Conservation (phyloP, 2,329 filamentous ascomycete species). For the Epichloe brachyelytri region DNA sequence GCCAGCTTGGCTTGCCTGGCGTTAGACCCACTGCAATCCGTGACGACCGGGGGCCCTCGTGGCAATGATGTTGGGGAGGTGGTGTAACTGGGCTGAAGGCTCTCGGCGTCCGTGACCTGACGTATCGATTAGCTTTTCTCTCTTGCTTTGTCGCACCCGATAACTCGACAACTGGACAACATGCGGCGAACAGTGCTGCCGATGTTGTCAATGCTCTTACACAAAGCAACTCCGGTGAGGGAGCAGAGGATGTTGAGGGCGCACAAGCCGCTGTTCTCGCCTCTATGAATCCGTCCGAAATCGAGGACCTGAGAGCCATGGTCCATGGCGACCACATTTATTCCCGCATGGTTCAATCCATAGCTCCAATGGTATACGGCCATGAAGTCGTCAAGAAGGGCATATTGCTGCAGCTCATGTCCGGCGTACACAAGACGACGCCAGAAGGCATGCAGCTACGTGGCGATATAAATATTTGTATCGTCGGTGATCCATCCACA, state of each 20-base stretch:
- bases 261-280: constrained; percentile 79
- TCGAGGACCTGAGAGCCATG: constrained; percentile 83
- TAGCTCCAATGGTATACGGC: constrained; percentile 94
- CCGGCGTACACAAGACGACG: constrained; percentile 86
- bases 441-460: constrained; percentile 89
- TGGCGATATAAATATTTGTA: constrained; percentile 97
- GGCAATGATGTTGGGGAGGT: constrained; percentile 70
- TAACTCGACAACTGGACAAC: constrained; percentile 64
- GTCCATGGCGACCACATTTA: constrained; percentile 96
- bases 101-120: constrained; percentile 86
- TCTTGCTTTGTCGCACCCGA: constrained; percentile 94
- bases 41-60: constrained; percentile 60
- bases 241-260: constrained; percentile 61
- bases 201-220: constrained; percentile 81
- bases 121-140: constrained; percentile 91
- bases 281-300: constrained; percentile 74
- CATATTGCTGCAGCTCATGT: constrained; percentile 82
- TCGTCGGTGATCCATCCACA: constrained; percentile 92
- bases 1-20: constrained; percentile 83
- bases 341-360: constrained; percentile 77
- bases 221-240: constrained; percentile 45
- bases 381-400: constrained; percentile 98
- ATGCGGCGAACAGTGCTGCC: constrained; percentile 47
- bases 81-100: constrained; percentile 84
- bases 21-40: constrained; percentile 70